A percentile compares a stretch with the other conserved stretches of the same genome.
These are phyloP conservation scores for Monosporascus sp. DNA, from an alignment of 2,329 filamentous ascomycete genomes.

Conservation along the genomic window DNA sequence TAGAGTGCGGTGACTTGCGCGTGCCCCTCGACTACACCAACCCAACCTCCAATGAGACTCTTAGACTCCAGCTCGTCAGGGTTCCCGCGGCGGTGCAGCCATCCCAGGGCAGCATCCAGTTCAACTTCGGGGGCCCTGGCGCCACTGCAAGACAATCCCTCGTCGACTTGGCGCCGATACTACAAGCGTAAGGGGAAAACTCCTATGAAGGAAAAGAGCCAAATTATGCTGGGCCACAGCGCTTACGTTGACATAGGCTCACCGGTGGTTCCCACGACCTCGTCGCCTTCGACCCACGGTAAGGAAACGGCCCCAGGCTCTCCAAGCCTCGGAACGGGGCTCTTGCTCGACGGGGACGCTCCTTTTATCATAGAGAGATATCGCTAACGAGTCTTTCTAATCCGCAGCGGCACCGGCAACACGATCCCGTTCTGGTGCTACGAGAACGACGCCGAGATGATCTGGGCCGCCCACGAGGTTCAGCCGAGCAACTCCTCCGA, in stretches of 20 bases:
- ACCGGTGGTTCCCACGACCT: slow-evolving; percentile 23
- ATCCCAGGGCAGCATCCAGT: slow-evolving; percentile 31
- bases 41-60: slow-evolving; percentile 15
- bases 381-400: background rate
- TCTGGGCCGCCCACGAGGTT: slow-evolving; percentile 1
- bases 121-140: slow-evolving; percentile 35
- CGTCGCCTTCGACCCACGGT: slow-evolving; percentile 24
- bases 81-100: slow-evolving; percentile 25
- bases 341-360: no score
- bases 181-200: slow-evolving; percentile 14
- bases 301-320: background rate
- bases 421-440: slow-evolving; percentile 16
- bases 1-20: slow-evolving; percentile 30
- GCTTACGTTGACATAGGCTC: slow-evolving; percentile 10
- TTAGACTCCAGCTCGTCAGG: slow-evolving; percentile 28
- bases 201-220: background rate
- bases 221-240: background rate
- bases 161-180: slow-evolving; percentile 3
- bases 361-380: background rate
- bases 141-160: slow-evolving; percentile 6
- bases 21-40: slow-evolving; percentile 37
- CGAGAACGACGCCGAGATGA: slow-evolving; percentile 1
- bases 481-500: slow-evolving; percentile 13
- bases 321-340: background rate
- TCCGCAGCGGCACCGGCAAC: slow-evolving; percentile 6